Evolutionary conservation across 192 early-diverging fungal genomes (phyloP), one percentile per base, ranked within the genome.

Genomic region (Radiomyces spectabilis): DNA sequence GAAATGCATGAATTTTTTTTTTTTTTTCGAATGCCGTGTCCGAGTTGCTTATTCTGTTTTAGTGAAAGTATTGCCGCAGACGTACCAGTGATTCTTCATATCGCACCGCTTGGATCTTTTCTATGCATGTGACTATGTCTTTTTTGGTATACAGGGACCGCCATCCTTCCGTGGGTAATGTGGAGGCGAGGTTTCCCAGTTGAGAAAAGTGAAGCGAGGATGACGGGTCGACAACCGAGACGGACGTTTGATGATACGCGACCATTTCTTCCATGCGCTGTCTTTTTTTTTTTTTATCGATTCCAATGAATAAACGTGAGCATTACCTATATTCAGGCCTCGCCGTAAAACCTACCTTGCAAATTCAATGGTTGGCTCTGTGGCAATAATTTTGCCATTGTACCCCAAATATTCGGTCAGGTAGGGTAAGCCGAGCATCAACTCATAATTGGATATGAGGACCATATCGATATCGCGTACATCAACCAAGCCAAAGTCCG

Each of bases 351-450:
- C n/a, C n/a, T n/a, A 85, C 81, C 81, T 53, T 55, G 84, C 88
- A 73, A 88, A 89, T 31, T 77, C 79, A 63, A 88, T 79, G 1
- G 86, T 84, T 0, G 88, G 86, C 63, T 90, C 92, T 0, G 89
- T 91, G 2, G 85, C 87, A 68, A 81, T 83, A 3, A 94, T 79
- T 5, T 73, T 76, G 2, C 88, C 88, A 19, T 79, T 71, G 61
- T 91, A 94, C 19, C 76, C 81, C 1, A 83, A 78, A 71, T 86
- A 91, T 37, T 92, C 89, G 1, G 87, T 92, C 26, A 92, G 66
- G 58, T 77, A 94, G 15, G 92, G 92, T 25, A 94, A 68, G 40
- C 84, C 81, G 19, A 84, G 65, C 73, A 86, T 83, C 46, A 87
- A 77, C 47, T 84, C 80, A 58, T 77, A 78, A 69, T 88, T 85